Conservation (phyloP, 306 rosid species). For the Gillenia trifoliata region DNA sequence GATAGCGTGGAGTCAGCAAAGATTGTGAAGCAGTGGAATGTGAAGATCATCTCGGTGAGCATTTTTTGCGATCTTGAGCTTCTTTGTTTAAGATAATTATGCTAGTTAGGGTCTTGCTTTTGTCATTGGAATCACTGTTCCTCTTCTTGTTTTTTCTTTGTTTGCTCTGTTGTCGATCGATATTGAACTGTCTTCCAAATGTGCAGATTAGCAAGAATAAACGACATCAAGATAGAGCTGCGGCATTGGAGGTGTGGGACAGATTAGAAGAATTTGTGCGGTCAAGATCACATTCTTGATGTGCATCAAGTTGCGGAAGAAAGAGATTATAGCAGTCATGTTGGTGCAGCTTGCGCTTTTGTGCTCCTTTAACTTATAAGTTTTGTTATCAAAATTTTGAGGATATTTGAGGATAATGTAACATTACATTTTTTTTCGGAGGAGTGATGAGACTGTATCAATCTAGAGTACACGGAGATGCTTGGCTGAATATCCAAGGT, state of each 20-base stretch:
- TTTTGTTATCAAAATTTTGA: neutral
- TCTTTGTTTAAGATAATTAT: neutral
- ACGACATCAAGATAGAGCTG: conserved; percentile 97
- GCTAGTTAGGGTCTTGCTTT: neutral
- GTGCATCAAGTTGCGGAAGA: neutral
- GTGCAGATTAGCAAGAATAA: conserved; percentile 94
- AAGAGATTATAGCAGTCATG: conserved; percentile 12
- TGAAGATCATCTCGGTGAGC: conserved; percentile 86
- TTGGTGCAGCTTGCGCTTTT: neutral
- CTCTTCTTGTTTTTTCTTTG: neutral
- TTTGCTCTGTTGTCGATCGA: neutral
- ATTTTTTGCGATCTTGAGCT: conserved; percentile 8
- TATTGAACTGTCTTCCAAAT: conserved; percentile 6
- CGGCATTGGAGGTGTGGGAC: conserved; percentile 99
- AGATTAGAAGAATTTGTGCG: conserved; percentile 90
- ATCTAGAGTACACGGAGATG: neutral
- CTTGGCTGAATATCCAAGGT: neutral
- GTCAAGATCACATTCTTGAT: conserved; percentile 88
- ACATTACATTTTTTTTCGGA: neutral
- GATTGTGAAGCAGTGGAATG: conserved; percentile 98
- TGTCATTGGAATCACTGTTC: neutral
- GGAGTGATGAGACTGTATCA: neutral
- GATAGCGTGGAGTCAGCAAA: conserved; percentile 90
- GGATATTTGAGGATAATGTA: neutral
- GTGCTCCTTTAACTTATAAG: neutral